Conservation (phyloP, 177 flowering plant genomes). For the Tripterygium wilfordii region DNA sequence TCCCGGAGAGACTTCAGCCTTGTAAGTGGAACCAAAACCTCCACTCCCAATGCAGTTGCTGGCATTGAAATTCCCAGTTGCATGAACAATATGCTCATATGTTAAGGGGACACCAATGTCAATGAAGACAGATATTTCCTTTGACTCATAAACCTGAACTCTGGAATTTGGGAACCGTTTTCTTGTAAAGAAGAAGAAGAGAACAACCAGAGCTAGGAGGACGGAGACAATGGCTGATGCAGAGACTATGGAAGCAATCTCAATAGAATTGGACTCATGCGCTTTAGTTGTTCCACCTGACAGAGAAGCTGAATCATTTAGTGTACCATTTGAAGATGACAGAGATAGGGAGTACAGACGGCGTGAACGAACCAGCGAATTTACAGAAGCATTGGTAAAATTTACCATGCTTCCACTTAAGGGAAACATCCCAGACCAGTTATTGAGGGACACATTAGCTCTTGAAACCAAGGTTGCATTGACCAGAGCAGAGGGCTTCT, state of each 20-base stretch:
- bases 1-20: conserved; percentile 52
- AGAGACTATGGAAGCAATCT: conserved; percentile 52
- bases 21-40: conserved; percentile 60
- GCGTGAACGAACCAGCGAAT: neutral
- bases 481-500: conserved; percentile 17
- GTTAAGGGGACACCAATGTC: conserved; percentile 41
- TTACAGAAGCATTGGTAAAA: neutral
- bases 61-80: conserved; percentile 40
- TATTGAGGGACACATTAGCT: conserved; percentile 13
- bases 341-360: conserved; percentile 1
- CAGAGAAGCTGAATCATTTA: conserved; percentile 12
- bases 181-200: conserved; percentile 32
- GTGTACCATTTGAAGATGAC: conserved; percentile 5
- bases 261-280: conserved; percentile 33
- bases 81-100: conserved; percentile 31
- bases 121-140: conserved; percentile 29
- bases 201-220: conserved; percentile 36
- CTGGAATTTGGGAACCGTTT: conserved; percentile 27
- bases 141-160: conserved; percentile 26
- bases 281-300: conserved; percentile 8
- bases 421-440: conserved; percentile 5
- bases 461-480: conserved; percentile 6
- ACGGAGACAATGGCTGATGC: conserved; percentile 51
- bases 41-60: conserved; percentile 56
- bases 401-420: conserved; percentile 2